These are phyloP conservation scores for Neonectria magnoliae DNA, from an alignment of 2,329 filamentous ascomycete genomes.

Conservation along the genomic window DNA sequence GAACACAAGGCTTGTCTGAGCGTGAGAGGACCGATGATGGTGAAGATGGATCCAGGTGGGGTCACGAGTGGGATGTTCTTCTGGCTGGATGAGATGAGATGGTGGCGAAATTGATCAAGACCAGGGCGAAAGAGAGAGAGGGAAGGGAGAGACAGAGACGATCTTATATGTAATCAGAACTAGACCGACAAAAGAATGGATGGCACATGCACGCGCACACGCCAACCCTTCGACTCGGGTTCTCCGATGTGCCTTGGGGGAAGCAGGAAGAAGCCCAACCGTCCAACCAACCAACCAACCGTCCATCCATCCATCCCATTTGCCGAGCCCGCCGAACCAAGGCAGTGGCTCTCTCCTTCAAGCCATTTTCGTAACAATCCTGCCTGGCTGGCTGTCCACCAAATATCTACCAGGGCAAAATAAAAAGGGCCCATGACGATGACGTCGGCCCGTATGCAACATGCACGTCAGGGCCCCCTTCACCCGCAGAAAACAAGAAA, in stretches of 20 bases:
- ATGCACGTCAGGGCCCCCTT: slow-evolving; percentile 39
- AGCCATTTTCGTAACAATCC: too few species aligned
- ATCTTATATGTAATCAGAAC: slow-evolving; percentile 38
- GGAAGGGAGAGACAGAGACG: slow-evolving; percentile 19
- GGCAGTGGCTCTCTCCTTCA: too few species aligned
- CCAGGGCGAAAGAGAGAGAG: slow-evolving; percentile 1
- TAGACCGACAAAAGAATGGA: neutral
- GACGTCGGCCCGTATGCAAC: slow-evolving; percentile 39
- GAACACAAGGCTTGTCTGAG: neutral
- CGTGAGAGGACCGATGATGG: neutral
- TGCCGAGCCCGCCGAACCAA: neutral
- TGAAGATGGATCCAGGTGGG: slow-evolving; percentile 26
- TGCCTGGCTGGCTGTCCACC: too few species aligned
- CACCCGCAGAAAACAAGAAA: slow-evolving; percentile 39
- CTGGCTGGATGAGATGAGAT: slow-evolving; percentile 6
- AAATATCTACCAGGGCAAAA: too few species aligned
- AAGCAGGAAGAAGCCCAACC: neutral
- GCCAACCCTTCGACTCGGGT: neutral
- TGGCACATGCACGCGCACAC: slow-evolving; percentile 12
- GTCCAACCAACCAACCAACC: neutral
- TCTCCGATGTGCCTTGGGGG: neutral
- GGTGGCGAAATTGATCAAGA: slow-evolving; percentile 14
- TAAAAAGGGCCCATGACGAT: slow-evolving; percentile 11
- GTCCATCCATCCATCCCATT: too few species aligned
- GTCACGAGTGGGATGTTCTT: slow-evolving; percentile 20